Base-by-base conservation (phyloP, 139 green algal genomes). In the Diplosphaera chodatii region DNA sequence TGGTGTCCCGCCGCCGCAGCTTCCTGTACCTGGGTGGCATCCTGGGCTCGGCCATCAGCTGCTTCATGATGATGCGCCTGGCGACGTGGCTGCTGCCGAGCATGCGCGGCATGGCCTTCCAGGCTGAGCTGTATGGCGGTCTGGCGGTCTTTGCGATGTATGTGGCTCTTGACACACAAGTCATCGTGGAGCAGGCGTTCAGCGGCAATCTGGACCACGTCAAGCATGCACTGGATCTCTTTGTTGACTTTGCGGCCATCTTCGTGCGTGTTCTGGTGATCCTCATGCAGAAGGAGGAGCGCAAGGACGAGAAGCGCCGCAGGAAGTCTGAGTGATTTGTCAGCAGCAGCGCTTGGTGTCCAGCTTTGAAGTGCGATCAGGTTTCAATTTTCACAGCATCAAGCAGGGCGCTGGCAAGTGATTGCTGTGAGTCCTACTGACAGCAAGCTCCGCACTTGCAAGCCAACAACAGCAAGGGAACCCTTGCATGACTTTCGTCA, bases 1-100 rank as follows among this genome's bases (percentile, higher is more conserved):
- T 59, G 48, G 48, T 59, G 48, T 59, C 48, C 48, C 48, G 48
- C 48, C 48, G 48, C 48, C 48, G 48, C 48, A 59, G 48, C 48
- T 5, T 59, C 13, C 48, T 59, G 48, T 59, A 59, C 48, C 13
- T 59, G 13, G 48, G 48, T 18, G 48, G 48, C 16, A 59, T 23
- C 48, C 48, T 59, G 13, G 22, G 13, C 3, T 23, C 48, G 48
- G 48, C 48, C 48, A 59, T 59, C 48, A 59, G 48, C 48, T 59
- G 48, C 48, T 59, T 59, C 48, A 59, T 59, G 48, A 25, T 59
- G 16, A 59, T 59, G 48, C 48, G 48, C 48, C 18, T 59, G 16
- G 48, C 48, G 10, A 59, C 48, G 25, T 59, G 48, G 48, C 48
- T 59, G 48, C 48, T 59, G 16, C 48, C 48, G 13, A 18, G 48